These are phyloP conservation scores for Dalbergia cochinchinensis DNA, from an alignment of 306 rosid genomes.

Conservation along the genomic window DNA sequence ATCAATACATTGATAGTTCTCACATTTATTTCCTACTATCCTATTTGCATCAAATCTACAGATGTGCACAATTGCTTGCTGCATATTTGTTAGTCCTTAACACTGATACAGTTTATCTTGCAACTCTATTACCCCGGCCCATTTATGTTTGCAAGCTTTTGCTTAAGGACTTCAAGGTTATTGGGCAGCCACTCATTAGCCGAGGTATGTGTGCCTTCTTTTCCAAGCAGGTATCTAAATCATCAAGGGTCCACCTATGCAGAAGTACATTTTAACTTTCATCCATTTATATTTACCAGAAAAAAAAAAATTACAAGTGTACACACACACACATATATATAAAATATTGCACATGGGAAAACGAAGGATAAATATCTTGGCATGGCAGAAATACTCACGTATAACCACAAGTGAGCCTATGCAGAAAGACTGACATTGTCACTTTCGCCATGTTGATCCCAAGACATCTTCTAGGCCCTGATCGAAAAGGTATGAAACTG, in stretches of 20 bases:
- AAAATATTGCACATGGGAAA: no score
- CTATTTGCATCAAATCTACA: no score
- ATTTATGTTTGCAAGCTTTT: conserved; percentile 34
- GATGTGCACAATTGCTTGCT: conserved; percentile 15
- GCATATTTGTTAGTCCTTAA: conserved; percentile 31
- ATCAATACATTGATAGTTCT: conserved; percentile 5
- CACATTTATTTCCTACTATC: no score
- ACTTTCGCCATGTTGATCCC: conserved; percentile 77
- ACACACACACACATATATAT: no score
- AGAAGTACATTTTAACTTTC: conserved; percentile 11
- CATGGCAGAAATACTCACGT: conserved; percentile 55
- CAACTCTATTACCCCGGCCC: not conserved
- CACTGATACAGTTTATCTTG: not conserved
- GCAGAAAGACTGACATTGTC: conserved; percentile 73
- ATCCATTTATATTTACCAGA: not conserved
- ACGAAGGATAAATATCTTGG: not conserved
- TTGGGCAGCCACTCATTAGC: conserved; percentile 69
- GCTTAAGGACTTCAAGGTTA: conserved; percentile 68
- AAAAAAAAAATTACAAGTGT: not conserved
- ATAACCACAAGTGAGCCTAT: conserved; percentile 66
- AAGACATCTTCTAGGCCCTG: conserved; percentile 82
- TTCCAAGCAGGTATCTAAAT: conserved; percentile 70
- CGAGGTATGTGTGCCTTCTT: conserved; percentile 79
- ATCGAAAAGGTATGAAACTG: conserved; percentile 73
- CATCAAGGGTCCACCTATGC: conserved; percentile 73